Conservation (phyloP, 176 grass and related monocot species). For the Ensete glaucum region DNA sequence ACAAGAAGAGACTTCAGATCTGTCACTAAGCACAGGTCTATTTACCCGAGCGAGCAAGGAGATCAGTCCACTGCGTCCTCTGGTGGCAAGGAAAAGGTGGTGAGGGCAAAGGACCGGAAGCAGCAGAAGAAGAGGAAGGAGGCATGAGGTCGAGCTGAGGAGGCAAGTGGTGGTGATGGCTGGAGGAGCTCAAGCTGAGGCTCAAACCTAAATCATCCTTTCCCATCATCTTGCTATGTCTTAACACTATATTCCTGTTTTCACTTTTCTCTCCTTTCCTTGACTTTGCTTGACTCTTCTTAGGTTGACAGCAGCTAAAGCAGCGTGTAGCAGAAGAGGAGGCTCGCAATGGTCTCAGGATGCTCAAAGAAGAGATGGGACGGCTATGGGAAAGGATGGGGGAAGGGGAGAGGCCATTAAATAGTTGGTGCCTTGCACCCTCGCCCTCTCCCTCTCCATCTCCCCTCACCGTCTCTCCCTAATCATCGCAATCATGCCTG, state of each 20-base stretch:
- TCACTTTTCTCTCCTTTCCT: neutral
- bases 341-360: no score
- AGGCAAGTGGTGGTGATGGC: neutral
- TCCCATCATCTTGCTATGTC: slow-evolving; percentile 16
- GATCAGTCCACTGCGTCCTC: neutral
- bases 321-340: neutral
- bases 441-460: no score
- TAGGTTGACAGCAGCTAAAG: neutral
- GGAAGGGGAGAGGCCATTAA: neutral
- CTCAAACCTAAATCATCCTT: slow-evolving; percentile 23
- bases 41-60: neutral
- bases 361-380: no score
- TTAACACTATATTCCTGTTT: neutral
- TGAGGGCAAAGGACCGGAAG: neutral
- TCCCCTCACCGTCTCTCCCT: neutral
- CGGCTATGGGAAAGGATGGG: neutral
- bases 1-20: neutral
- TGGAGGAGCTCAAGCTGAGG: slow-evolving; percentile 15
- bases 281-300: neutral
- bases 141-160: slow-evolving; percentile 9
- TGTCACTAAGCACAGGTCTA: neutral
- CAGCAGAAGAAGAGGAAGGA: neutral
- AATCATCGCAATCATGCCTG: neutral
- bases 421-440: neutral
- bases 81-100: neutral